Evolutionary conservation across 2,329 filamentous ascomycete species (phyloP), one percentile per base, ranked within the genome.

Genomic region (Pseudogymnoascus verrucosus): DNA sequence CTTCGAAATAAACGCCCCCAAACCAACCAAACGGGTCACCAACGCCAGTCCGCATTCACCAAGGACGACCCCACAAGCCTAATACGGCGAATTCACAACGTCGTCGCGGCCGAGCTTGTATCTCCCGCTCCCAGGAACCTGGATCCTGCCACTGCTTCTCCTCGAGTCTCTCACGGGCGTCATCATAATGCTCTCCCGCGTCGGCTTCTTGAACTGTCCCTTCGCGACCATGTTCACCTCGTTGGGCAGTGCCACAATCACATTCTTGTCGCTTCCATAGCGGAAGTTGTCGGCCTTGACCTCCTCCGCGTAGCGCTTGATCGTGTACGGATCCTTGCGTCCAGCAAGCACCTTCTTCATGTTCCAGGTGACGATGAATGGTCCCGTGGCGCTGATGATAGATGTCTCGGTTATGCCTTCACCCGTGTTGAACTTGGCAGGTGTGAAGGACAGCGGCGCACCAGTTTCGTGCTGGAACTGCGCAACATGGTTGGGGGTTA

Each of bases 201-300:
- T 98, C 1, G 93, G 92, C 72, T 88, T 88, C 80, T 91, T 91
- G 72, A 99, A 84, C 64, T 86, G 88, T 70, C 89, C 84, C 76
- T 93, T 93, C 54, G 88, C 89, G 11, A 99, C 91, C 93, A 98
- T 98, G 76, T 97, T 96, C 69, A 99, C 95, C 75, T 98, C 93
- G 73, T 99, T 96, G 1, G 95, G 93, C 67, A 99, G 79, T 0
- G 95, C 95, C 37, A 99, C 93, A 71, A 99, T 96, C 71, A 99
- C 91, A 71, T 97, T 97, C 84, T 96, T 96, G 76, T 99, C 95
- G 4, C 89, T 93, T 57, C 93, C 93, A 72, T 92, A 99, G 71
- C 95, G 92, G 86, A 99, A 99, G 75, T 99, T 96, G 75, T 99
- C 95, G 3, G 95, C 95, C 81, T 96, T 97, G 73, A 99, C 92